Conservation (phyloP, 2,329 filamentous ascomycete genomes). For the Fusarium nygamai region DNA sequence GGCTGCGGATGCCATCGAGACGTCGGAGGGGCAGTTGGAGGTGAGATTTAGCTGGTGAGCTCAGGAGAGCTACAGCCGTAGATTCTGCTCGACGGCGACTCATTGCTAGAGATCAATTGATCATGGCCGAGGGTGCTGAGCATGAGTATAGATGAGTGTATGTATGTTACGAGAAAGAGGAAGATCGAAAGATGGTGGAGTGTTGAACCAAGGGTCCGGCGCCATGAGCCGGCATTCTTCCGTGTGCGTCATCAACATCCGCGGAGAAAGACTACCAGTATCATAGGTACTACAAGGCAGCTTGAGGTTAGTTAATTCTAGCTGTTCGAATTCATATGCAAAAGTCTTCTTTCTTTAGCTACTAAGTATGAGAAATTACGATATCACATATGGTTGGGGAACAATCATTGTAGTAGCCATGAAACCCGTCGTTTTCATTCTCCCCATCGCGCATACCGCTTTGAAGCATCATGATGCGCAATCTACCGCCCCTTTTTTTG, state of each 20-base stretch:
- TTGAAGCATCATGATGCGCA: constrained; percentile 37
- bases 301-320: not conserved
- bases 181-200: constrained; percentile 32
- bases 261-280: not conserved
- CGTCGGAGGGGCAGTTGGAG: constrained; percentile 12
- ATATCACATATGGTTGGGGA: not conserved
- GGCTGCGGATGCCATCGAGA: constrained; percentile 29
- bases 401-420: constrained; percentile 26
- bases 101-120: constrained; percentile 46
- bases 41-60: constrained; percentile 29
- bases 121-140: constrained; percentile 36
- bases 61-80: constrained; percentile 42
- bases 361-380: not conserved
- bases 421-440: constrained; percentile 37
- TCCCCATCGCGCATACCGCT: constrained; percentile 25
- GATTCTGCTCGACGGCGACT: constrained; percentile 42
- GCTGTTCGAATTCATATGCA: not conserved
- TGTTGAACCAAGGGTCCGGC: constrained; percentile 4
- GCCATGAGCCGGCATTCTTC: constrained; percentile 35
- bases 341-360: not conserved
- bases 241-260: constrained; percentile 29
- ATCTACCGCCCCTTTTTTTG: constrained; percentile 27
- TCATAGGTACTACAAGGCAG: not conserved
- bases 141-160: not conserved
- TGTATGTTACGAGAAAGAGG: constrained; percentile 11